phyloP scores from a whole-genome alignment of 1,284 basidiomycete genomes.

The Prillingera fragicola region DNA sequence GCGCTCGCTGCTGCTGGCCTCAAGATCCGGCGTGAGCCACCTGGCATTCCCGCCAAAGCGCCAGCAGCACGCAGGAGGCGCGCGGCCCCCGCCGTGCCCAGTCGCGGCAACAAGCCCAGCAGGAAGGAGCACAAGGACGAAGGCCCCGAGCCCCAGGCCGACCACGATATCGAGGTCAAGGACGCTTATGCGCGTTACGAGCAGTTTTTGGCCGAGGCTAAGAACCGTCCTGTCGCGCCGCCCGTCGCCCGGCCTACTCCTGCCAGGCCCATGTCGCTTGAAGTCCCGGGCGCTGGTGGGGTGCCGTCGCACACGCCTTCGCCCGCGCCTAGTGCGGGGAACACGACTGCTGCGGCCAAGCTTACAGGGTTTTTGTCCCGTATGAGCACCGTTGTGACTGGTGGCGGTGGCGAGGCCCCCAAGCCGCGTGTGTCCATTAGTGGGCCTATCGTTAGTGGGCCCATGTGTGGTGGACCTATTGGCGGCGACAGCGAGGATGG shows the following conservation, averaged over 20 bases:
- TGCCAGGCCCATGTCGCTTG: not conserved
- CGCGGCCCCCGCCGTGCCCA: conserved; percentile 12
- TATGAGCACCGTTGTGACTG: no score
- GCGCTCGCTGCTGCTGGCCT: conserved; percentile 84
- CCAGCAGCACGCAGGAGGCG: conserved; percentile 31
- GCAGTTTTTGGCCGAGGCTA: conserved; percentile 58
- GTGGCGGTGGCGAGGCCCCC: not conserved
- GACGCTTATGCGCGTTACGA: conserved; percentile 90
- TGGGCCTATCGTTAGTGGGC: conserved; percentile 3
- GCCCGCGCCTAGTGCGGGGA: not conserved
- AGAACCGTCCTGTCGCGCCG: not conserved
- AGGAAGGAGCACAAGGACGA: not conserved
- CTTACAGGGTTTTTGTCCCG: no score
- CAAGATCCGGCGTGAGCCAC: conserved; percentile 54
- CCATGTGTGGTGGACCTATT: conserved; percentile 1
- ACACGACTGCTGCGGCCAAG: no score
- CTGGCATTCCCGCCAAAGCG: conserved; percentile 40
- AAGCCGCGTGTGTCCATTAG: no score
- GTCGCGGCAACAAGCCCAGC: not conserved
- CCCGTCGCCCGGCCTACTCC: not conserved
- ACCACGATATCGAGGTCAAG: conserved; percentile 53
- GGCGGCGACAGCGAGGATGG: not conserved
- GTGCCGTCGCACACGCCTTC: conserved; percentile 8
- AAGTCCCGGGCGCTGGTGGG: no score
- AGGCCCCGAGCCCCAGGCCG: not conserved